Evolutionary conservation across 805 yeast genomes (phyloP).

Genomic region (Pichia eremophila): DNA sequence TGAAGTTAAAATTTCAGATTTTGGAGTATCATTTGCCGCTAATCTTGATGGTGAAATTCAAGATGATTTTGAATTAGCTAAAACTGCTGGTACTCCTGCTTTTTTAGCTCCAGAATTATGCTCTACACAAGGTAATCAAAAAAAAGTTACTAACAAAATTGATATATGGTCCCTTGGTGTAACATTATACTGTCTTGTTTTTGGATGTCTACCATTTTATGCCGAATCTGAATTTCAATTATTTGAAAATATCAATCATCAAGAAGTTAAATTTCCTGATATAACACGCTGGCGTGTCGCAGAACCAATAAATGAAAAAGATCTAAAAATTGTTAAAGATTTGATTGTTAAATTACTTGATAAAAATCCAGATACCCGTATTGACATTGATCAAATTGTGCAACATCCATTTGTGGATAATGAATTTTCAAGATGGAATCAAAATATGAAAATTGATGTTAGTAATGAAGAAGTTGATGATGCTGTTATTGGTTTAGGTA

Average conservation of each 20-base stretch:
- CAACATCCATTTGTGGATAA: slow-evolving; percentile 53
- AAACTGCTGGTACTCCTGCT: slow-evolving; percentile 97
- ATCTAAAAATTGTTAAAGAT: slow-evolving; percentile 40
- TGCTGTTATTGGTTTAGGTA: slow-evolving; percentile 79
- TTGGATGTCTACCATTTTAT: slow-evolving; percentile 83
- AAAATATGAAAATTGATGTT: slow-evolving; percentile 41
- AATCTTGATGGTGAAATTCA: slow-evolving; percentile 44
- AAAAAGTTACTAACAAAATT: slow-evolving; percentile 66
- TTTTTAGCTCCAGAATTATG: slow-evolving; percentile 94
- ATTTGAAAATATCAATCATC: slow-evolving; percentile 69
- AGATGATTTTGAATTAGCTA: slow-evolving; percentile 76
- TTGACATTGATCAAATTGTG: slow-evolving; percentile 64
- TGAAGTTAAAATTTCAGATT: slow-evolving; percentile 87
- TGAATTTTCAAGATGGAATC: slow-evolving; percentile 20
- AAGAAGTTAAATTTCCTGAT: slow-evolving; percentile 50
- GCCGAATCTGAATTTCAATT: slow-evolving; percentile 81
- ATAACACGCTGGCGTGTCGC: slow-evolving; percentile 22
- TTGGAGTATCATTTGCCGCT: slow-evolving; percentile 82
- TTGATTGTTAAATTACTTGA: slow-evolving; percentile 51
- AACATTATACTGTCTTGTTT: slow-evolving; percentile 76
- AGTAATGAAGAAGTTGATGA: slow-evolving; percentile 60
- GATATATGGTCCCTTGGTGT: slow-evolving; percentile 99
- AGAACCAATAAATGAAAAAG: slow-evolving; percentile 14
- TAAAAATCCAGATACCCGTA: slow-evolving; percentile 62
- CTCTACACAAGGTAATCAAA: slow-evolving; percentile 38